phyloP scores from a whole-genome alignment of 1,139 yeast genomes.

The Protomyces lactucae-debilis region DNA sequence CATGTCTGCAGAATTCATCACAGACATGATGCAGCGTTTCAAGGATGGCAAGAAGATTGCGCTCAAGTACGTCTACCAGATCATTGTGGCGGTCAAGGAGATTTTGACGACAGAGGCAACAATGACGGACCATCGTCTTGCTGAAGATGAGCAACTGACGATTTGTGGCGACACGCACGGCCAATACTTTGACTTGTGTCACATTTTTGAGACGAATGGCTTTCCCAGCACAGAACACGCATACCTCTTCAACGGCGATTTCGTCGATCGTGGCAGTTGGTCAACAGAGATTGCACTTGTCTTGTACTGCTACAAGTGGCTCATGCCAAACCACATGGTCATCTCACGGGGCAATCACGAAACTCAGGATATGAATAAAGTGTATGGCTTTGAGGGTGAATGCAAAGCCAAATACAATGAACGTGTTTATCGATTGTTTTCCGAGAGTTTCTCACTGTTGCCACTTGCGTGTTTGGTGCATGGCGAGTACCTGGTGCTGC shows the following conservation, averaged over 20 bases:
- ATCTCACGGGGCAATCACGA: conserved; percentile 96
- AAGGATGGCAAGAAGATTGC: conserved; percentile 70
- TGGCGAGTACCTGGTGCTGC: conserved; percentile 75
- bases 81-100: conserved; percentile 58
- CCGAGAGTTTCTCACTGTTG: conserved; percentile 78
- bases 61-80: conserved; percentile 76
- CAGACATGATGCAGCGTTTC: conserved; percentile 62
- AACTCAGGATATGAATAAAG: conserved; percentile 92
- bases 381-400: conserved; percentile 95
- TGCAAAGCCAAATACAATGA: conserved; percentile 85
- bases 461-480: conserved; percentile 85
- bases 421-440: conserved; percentile 74
- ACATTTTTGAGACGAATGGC: conserved; percentile 72
- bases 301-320: conserved; percentile 69
- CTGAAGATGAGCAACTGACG: conserved; percentile 50
- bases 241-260: conserved; percentile 91
- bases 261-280: conserved; percentile 98
- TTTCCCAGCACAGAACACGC: conserved; percentile 60
- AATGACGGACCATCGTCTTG: conserved; percentile 63
- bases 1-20: conserved; percentile 53
- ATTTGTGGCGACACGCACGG: conserved; percentile 99
- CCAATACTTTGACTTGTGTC: conserved; percentile 82
- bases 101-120: conserved; percentile 63
- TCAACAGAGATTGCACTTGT: conserved; percentile 91
- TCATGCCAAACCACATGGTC: conserved; percentile 67